phyloP scores from a whole-genome alignment of 1,139 yeast species.

The Pichia sp. region DNA sequence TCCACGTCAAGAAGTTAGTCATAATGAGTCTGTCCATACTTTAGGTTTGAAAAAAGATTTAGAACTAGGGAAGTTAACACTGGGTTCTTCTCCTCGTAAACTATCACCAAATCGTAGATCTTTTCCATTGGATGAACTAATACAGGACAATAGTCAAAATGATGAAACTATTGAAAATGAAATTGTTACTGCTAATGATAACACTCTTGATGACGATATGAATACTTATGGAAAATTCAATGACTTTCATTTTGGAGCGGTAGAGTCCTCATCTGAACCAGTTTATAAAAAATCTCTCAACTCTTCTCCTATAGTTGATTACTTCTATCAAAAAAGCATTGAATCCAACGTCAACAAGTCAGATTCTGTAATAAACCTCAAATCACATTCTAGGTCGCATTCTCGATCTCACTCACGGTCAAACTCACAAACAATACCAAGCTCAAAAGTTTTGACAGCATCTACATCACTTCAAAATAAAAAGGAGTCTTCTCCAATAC shows the following conservation, averaged over 20 bases:
- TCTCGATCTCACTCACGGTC: background rate
- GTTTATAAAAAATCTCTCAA: conserved; percentile 13
- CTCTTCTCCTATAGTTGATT: conserved; percentile 5
- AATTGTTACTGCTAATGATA: background rate
- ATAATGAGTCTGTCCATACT: background rate
- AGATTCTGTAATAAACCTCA: background rate
- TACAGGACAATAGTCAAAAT: background rate
- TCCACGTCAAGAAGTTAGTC: background rate
- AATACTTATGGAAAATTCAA: background rate
- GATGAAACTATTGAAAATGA: background rate
- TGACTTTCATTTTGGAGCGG: conserved; percentile 7
- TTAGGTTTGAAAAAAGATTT: conserved; percentile 12
- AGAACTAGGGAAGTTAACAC: conserved; percentile 11
- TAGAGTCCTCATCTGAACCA: conserved; percentile 11
- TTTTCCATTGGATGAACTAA: conserved; percentile 3
- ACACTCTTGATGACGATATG: background rate
- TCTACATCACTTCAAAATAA: background rate
- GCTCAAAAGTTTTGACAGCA: background rate
- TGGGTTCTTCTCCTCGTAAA: conserved; percentile 27
- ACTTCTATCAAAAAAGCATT: conserved; percentile 1
- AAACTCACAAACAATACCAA: conserved; percentile 1
- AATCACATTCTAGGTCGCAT: background rate
- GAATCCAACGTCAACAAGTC: background rate
- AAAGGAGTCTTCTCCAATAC: background rate
- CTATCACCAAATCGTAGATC: conserved; percentile 20